Evolutionary conservation across 495 filamentous ascomycete genomes (phyloP).

Genomic region (Podospora australis): DNA sequence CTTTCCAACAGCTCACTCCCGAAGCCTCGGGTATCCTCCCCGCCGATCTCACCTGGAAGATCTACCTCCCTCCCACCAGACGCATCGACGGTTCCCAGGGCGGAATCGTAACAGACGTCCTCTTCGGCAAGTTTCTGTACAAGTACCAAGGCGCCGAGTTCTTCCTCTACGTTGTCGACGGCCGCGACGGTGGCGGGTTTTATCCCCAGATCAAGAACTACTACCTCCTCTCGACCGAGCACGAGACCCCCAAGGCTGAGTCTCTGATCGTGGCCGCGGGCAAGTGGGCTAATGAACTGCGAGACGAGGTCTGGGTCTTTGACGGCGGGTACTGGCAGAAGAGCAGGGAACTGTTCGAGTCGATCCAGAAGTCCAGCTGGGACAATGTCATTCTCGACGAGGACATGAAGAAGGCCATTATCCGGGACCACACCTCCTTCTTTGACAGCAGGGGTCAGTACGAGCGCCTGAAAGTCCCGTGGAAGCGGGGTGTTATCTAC

Average conservation of each 20-base stretch:
- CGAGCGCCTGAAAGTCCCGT: slow-evolving; percentile 50
- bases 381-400: slow-evolving; percentile 60
- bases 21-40: slow-evolving; percentile 27
- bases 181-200: slow-evolving; percentile 34
- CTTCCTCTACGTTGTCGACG: slow-evolving; percentile 47
- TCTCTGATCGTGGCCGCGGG: slow-evolving; percentile 47
- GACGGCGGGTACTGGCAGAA: slow-evolving; percentile 57
- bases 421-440: slow-evolving; percentile 53
- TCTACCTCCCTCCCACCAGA: slow-evolving; percentile 44
- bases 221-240: slow-evolving; percentile 43
- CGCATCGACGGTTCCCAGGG: slow-evolving; percentile 44
- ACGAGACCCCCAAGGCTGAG: slow-evolving; percentile 33
- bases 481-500: slow-evolving; percentile 50
- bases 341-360: slow-evolving; percentile 49
- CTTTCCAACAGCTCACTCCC: slow-evolving; percentile 24
- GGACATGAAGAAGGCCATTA: slow-evolving; percentile 53
- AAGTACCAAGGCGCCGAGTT: slow-evolving; percentile 43
- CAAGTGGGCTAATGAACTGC: slow-evolving; percentile 43
- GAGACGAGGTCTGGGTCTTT: slow-evolving; percentile 59
- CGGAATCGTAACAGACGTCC: slow-evolving; percentile 30
- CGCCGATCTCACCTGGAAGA: slow-evolving; percentile 33
- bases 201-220: slow-evolving; percentile 32
- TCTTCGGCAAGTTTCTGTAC: slow-evolving; percentile 52
- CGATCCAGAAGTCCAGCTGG: slow-evolving; percentile 52
- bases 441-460: slow-evolving; percentile 52